A percentile compares a stretch with the other conserved stretches of the same genome.
These are phyloP conservation scores for Nepenthes mirabilis DNA, from an alignment of 148 eudicot genomes.

Conservation along the genomic window DNA sequence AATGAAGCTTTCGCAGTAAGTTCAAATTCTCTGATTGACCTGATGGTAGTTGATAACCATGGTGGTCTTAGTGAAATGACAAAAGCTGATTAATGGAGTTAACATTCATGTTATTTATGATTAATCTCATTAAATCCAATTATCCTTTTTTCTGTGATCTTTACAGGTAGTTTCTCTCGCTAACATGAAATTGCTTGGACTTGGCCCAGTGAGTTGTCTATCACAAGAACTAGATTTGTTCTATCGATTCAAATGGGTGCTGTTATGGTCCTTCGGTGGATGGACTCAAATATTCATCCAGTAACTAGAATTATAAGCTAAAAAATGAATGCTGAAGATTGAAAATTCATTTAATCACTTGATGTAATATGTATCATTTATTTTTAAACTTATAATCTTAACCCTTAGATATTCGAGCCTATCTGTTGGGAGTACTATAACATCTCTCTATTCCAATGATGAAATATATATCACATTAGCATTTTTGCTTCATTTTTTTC, in stretches of 20 bases:
- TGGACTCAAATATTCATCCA: no score
- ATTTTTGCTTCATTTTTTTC: not conserved
- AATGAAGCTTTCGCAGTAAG: constrained; percentile 95
- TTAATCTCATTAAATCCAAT: not conserved
- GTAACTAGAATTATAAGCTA: no score
- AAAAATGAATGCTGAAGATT: no score
- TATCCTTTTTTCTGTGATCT: constrained; percentile 1
- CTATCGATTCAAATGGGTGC: not conserved
- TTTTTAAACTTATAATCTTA: no score
- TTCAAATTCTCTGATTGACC: constrained; percentile 1
- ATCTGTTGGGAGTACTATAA: no score
- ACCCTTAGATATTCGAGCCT: no score
- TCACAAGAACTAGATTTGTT: not conserved
- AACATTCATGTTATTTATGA: not conserved
- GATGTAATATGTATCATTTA: no score
- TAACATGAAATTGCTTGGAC: constrained; percentile 69
- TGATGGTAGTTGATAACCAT: not conserved
- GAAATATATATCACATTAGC: no score
- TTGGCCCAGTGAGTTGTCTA: constrained; percentile 52
- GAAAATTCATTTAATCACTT: no score
- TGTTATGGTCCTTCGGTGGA: not conserved
- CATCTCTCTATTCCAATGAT: no score
- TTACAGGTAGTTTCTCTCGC: constrained; percentile 91
- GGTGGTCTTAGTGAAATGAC: not conserved
- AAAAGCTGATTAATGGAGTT: not conserved